Conservation (phyloP, 768 basidiomycete genomes). For the Rossbeevera mucosa region DNA sequence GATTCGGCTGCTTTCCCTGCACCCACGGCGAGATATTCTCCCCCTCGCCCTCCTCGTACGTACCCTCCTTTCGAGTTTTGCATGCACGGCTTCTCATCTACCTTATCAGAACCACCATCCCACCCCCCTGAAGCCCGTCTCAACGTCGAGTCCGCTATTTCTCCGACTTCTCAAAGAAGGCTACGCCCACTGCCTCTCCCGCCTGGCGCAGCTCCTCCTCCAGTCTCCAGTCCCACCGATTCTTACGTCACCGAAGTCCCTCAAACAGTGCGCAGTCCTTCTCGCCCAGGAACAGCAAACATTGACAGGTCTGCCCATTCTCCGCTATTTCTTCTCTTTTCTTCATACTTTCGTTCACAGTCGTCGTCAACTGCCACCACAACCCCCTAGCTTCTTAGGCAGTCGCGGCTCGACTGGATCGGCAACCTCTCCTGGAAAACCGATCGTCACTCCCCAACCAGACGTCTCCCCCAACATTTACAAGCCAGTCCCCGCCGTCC, state of each 20-base stretch:
- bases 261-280: slow-evolving; percentile 7
- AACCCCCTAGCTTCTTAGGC: slow-evolving; percentile 8
- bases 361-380: slow-evolving; percentile 29
- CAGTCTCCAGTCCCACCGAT: slow-evolving; percentile 16
- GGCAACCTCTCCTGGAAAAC: slow-evolving; percentile 16
- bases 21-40: slow-evolving; percentile 12
- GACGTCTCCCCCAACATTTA: slow-evolving; percentile 23
- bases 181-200: slow-evolving; percentile 27
- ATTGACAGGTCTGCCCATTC: slow-evolving; percentile 20
- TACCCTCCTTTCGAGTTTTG: neutral
- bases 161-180: slow-evolving; percentile 28
- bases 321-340: neutral
- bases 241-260: slow-evolving; percentile 13
- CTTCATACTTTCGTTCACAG: slow-evolving; percentile 11
- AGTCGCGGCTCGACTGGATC: slow-evolving; percentile 24
- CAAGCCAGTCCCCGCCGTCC: slow-evolving; percentile 31
- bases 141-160: slow-evolving; percentile 22
- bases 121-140: slow-evolving; percentile 17
- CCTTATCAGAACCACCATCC: slow-evolving; percentile 11
- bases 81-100: neutral
- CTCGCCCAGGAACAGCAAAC: slow-evolving; percentile 24
- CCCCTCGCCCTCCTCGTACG: slow-evolving; percentile 24
- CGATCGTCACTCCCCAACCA: slow-evolving; percentile 8
- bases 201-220: slow-evolving; percentile 16
- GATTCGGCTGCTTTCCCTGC: slow-evolving; percentile 11